Evolutionary conservation across 148 eudicot species (phyloP).

Genomic region (Limonium bicolor): DNA sequence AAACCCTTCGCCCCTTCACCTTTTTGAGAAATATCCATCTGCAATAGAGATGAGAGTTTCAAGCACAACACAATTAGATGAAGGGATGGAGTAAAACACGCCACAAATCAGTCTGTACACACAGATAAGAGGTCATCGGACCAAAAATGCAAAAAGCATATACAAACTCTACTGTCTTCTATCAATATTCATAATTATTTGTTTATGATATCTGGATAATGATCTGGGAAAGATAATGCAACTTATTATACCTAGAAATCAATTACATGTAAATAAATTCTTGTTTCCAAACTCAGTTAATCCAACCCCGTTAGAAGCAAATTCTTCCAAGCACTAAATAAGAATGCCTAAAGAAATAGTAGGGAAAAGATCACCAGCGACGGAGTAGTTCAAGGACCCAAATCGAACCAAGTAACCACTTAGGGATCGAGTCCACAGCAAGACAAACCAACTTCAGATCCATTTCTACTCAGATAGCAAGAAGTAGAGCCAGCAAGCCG

Average conservation of each 20-base stretch:
- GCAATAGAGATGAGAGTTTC: conserved; percentile 7
- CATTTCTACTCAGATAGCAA: conserved; percentile 1
- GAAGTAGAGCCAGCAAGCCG: neutral
- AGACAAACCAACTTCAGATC: conserved; percentile 5
- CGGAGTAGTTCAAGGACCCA: neutral
- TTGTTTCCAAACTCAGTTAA: neutral
- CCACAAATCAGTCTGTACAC: neutral
- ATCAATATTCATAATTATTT: too few relatives aligned
- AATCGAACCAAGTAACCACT: neutral
- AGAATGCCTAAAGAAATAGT: too few relatives aligned
- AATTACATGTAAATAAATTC: neutral
- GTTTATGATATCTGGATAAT: too few relatives aligned
- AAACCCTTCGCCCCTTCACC: conserved; percentile 13
- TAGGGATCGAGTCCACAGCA: neutral
- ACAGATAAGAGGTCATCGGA: neutral
- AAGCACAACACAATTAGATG: neutral
- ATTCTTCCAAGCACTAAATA: neutral
- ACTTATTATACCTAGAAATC: neutral
- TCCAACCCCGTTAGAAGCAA: neutral
- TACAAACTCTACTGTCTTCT: neutral
- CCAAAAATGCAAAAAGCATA: neutral
- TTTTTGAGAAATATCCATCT: conserved; percentile 25
- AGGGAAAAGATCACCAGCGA: too few relatives aligned
- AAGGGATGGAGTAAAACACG: neutral
- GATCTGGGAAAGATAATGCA: neutral